phyloP scores from a whole-genome alignment of 495 filamentous ascomycete species.

The Daldinia loculata region DNA sequence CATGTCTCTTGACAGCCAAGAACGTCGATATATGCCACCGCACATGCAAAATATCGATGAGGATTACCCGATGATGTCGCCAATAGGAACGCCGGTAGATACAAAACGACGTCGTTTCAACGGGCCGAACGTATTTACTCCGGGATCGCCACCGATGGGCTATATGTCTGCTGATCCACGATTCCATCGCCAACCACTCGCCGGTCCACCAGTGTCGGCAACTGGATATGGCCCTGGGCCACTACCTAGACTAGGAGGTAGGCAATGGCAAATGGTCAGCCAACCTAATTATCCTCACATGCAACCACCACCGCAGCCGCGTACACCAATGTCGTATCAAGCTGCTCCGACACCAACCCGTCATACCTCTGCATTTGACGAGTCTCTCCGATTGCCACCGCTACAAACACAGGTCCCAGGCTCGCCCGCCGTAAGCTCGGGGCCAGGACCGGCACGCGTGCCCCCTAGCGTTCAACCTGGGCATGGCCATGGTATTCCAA shows the following conservation, averaged over 20 bases:
- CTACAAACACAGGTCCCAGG: conserved; percentile 58
- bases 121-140: conserved; percentile 38
- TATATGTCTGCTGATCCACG: conserved; percentile 39
- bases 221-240: conserved; percentile 35
- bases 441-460: conserved; percentile 22
- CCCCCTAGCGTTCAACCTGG: conserved; percentile 1
- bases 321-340: conserved; percentile 33
- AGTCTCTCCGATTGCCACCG: conserved; percentile 65
- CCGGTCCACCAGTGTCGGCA: conserved; percentile 34
- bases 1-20: conserved; percentile 37
- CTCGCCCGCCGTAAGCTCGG: conserved; percentile 32
- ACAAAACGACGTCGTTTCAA: conserved; percentile 66
- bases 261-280: conserved; percentile 33
- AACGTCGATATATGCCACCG: conserved; percentile 41
- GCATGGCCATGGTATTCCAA: conserved; percentile 26
- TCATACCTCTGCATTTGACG: conserved; percentile 46
- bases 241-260: conserved; percentile 29
- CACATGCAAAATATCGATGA: conserved; percentile 51
- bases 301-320: conserved; percentile 42
- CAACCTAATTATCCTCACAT: conserved; percentile 40
- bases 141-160: conserved; percentile 41
- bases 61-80: conserved; percentile 54
- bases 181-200: conserved; percentile 36
- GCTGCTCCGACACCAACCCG: conserved; percentile 30
- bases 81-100: conserved; percentile 54